Percentiles rank a stretch among this genome's conserved stretches.
These are phyloP conservation scores for Coemansia sp. DNA, from an alignment of 192 early-diverging fungal species.

Conservation along the genomic window DNA sequence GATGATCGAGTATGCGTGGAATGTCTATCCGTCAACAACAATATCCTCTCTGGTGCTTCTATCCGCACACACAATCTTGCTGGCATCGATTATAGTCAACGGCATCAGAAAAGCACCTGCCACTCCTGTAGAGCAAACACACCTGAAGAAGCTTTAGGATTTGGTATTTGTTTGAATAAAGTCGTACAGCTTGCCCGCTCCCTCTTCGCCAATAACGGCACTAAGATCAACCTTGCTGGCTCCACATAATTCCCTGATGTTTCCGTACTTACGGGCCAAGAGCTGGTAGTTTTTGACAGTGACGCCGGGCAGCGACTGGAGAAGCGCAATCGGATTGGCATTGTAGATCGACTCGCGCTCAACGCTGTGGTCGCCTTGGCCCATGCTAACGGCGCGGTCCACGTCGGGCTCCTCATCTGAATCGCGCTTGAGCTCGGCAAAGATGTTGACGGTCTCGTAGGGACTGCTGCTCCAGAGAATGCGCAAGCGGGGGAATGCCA, in stretches of 20 bases:
- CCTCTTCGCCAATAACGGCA: slow-evolving; percentile 63
- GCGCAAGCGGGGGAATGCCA: slow-evolving; percentile 82
- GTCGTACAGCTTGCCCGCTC: slow-evolving; percentile 59
- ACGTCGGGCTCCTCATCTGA: slow-evolving; percentile 69
- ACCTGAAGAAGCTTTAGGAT: neutral
- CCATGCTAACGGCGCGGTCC: slow-evolving; percentile 66
- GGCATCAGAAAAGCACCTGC: neutral
- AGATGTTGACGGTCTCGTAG: slow-evolving; percentile 82
- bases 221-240: slow-evolving; percentile 51
- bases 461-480: slow-evolving; percentile 88
- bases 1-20: slow-evolving; percentile 79
- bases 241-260: slow-evolving; percentile 63
- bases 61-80: slow-evolving; percentile 58
- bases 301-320: slow-evolving; percentile 86
- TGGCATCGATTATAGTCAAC: slow-evolving; percentile 51
- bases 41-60: slow-evolving; percentile 55
- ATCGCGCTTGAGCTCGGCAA: slow-evolving; percentile 83
- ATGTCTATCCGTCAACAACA: slow-evolving; percentile 79
- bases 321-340: slow-evolving; percentile 72
- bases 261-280: slow-evolving; percentile 68
- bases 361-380: slow-evolving; percentile 61
- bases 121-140: neutral
- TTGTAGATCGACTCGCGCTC: slow-evolving; percentile 68
- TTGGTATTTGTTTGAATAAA: slow-evolving; percentile 59
- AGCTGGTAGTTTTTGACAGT: slow-evolving; percentile 74